phyloP scores from a whole-genome alignment of 2,329 filamentous ascomycete genomes.

The Trichoderma koningiopsis region DNA sequence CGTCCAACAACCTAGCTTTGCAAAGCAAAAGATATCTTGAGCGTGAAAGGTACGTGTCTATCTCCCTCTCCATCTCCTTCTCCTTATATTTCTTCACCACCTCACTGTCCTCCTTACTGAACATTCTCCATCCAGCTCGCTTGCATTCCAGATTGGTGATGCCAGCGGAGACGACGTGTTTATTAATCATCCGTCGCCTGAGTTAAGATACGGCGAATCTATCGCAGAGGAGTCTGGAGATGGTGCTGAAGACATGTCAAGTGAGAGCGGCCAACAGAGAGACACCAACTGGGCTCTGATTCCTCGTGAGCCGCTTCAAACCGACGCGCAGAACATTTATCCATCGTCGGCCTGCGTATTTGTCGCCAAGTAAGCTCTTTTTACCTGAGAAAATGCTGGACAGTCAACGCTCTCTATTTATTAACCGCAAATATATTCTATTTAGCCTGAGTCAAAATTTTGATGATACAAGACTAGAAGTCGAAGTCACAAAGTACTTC shows the following conservation, averaged over 20 bases:
- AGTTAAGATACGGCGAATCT: too few relatives aligned
- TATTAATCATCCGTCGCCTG: not conserved
- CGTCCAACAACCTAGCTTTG: slow-evolving; percentile 1
- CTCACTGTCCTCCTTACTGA: not conserved
- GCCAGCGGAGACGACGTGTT: slow-evolving; percentile 21
- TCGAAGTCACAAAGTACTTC: slow-evolving; percentile 56
- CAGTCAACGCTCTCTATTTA: not conserved
- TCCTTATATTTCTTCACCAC: too few relatives aligned
- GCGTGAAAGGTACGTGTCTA: not conserved
- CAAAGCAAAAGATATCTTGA: not conserved
- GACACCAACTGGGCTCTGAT: not conserved
- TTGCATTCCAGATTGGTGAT: slow-evolving; percentile 25
- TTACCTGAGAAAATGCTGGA: not conserved
- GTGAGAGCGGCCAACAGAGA: not conserved
- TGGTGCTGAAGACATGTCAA: not conserved
- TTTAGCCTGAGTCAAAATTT: slow-evolving; percentile 54
- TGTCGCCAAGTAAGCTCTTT: slow-evolving; percentile 63
- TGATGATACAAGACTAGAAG: slow-evolving; percentile 54
- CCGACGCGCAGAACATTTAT: slow-evolving; percentile 56
- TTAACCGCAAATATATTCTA: slow-evolving; percentile 35
- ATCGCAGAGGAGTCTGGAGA: not conserved
- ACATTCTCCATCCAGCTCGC: not conserved
- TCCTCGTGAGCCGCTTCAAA: slow-evolving; percentile 24
- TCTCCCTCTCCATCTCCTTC: not conserved
- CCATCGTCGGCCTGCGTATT: slow-evolving; percentile 62